Evolutionary conservation across 2,329 filamentous ascomycete species (phyloP).

Genomic region (Cordyceps militaris): DNA sequence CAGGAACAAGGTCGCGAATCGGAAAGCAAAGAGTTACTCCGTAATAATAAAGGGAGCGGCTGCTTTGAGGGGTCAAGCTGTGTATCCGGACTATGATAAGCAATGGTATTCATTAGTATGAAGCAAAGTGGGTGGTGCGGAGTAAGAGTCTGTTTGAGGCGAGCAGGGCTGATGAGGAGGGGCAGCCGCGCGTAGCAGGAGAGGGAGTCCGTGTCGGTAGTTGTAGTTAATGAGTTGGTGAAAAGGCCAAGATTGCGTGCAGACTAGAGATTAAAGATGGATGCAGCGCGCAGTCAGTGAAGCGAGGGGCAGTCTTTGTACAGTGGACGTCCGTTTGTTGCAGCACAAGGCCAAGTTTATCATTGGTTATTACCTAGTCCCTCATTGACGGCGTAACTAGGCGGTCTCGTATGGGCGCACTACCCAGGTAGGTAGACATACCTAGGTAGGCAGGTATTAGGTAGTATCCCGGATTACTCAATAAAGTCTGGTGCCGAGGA

Average conservation of each 20-base stretch:
- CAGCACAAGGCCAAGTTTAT: too few species aligned
- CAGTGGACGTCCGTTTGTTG: too few species aligned
- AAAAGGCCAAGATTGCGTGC: too few species aligned
- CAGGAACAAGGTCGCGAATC: background rate
- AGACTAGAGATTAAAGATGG: background rate
- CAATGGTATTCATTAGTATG: background rate
- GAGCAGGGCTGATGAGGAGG: background rate
- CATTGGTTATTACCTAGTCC: too few species aligned
- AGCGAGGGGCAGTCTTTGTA: too few species aligned
- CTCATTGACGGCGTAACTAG: background rate
- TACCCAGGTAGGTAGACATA: too few species aligned
- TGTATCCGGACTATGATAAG: background rate
- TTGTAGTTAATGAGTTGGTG: too few species aligned
- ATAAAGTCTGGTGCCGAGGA: background rate
- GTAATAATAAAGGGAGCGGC: background rate
- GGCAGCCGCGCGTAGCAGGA: too few species aligned
- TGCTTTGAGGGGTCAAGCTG: background rate
- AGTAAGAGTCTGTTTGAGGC: background rate
- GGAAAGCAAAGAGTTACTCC: background rate
- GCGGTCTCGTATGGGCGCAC: background rate
- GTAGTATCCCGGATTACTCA: too few species aligned
- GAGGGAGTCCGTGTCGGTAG: too few species aligned
- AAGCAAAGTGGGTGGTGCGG: background rate
- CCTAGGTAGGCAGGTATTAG: too few species aligned
- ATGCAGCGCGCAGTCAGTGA: background rate